Evolutionary conservation across 176 grass and related monocot species (phyloP), one percentile per base, ranked within the genome.

Genomic region (Eragrostis nindensis): DNA sequence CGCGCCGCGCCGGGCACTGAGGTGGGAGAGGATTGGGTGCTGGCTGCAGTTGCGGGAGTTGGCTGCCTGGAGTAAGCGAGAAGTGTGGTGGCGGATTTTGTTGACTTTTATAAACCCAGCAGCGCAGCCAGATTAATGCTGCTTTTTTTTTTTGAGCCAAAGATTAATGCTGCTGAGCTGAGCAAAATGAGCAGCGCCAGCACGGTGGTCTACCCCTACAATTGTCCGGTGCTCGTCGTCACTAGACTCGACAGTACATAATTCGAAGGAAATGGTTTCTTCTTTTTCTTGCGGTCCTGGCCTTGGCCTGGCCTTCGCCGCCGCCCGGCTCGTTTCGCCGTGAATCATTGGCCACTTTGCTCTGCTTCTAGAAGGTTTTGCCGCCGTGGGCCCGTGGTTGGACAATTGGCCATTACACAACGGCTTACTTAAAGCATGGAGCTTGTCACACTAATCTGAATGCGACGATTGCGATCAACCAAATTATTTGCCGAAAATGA

Each of bases 21-120:
- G 3, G 32, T 5, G 53, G 74, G 47, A 46, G 11, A 11, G 36
- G 56, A 7, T 66, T 22, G 78, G 61, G 43, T 75, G 50, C 13
- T 45, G 61, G 27, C 63, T 66, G 67, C 6, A n/a, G n/a, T 5
- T 0, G 26, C 8, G 0, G 10, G 25, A 43, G 11, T 5, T 11
- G 26, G 42, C n/a, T 13, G 19, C 18, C 19, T 11, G 56, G 21
- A 54, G 27, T 10, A 17, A 38, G 26, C 17, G 44, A 2, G 18
- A 12, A 19, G 7, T 11, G 9, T 36, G 17, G 68, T 47, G 40
- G 43, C 27, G 75, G 50, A 62, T n/a, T 41, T 17, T 62, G 12
- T 50, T 74, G 69, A 88, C 86, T 69, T 62, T 84, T 80, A 84
- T 84, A 84, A 42, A 12, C 75, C 46, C 73, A 21, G 48, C 12